Evolutionary conservation across 192 early-diverging fungal species (phyloP).

Genomic region (Gonapodya sp.): DNA sequence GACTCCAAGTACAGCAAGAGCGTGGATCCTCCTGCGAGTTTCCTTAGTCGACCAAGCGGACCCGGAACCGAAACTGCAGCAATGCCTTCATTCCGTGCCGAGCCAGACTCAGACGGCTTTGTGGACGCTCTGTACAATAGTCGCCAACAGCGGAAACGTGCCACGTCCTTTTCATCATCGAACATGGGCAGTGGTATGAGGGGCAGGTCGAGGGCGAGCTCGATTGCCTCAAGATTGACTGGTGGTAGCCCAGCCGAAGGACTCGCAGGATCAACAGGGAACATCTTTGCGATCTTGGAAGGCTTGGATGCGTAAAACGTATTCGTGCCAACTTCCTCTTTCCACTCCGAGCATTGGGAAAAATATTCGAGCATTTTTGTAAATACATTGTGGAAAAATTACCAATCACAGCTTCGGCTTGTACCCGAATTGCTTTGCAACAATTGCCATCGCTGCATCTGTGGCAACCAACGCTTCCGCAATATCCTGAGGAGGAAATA

Average conservation of each 20-base stretch:
- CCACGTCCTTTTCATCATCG: background rate
- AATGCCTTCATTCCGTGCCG: too few relatives aligned
- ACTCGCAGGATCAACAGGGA: background rate
- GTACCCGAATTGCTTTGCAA: conserved; percentile 7
- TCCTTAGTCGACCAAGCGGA: too few relatives aligned
- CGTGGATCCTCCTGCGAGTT: background rate
- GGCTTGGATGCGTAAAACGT: background rate
- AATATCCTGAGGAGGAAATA: background rate
- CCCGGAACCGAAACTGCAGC: too few relatives aligned
- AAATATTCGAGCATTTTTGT: background rate
- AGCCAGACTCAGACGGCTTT: background rate
- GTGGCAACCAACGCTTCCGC: background rate
- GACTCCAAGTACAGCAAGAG: background rate
- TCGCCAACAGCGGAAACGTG: background rate
- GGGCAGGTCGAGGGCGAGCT: background rate
- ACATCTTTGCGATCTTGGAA: background rate
- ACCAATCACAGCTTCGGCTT: background rate
- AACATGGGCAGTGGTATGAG: background rate
- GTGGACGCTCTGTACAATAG: background rate
- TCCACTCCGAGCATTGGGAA: background rate
- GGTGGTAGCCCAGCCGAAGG: background rate
- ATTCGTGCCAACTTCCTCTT: background rate
- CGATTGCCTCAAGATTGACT: background rate
- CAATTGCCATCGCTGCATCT: background rate
- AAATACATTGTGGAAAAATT: background rate